phyloP scores from a whole-genome alignment of 108 stramenopile species.

The Pseudonitzschia multistriata region DNA sequence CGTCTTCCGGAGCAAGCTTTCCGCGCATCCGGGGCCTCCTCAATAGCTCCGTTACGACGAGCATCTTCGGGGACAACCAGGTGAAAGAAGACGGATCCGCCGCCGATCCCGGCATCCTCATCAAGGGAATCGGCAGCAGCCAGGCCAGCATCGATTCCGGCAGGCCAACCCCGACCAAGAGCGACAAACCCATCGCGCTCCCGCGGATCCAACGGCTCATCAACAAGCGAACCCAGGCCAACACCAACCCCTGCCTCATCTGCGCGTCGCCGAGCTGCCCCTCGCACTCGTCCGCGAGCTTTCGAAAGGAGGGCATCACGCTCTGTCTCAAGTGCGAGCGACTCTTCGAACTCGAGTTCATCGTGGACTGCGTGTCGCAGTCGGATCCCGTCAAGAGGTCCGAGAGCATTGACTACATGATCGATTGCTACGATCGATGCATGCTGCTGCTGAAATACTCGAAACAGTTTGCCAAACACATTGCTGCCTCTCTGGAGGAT shows the following conservation, averaged over 20 bases:
- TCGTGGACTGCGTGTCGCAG: slow-evolving; percentile 49
- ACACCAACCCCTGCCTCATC: slow-evolving; percentile 36
- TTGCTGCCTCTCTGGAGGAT: slow-evolving; percentile 44
- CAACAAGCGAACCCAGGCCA: slow-evolving; percentile 23
- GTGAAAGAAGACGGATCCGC: neutral
- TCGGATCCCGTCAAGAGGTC: slow-evolving; percentile 24
- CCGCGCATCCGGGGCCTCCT: slow-evolving; percentile 11
- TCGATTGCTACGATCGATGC: slow-evolving; percentile 71
- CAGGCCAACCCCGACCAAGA: neutral
- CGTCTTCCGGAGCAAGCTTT: slow-evolving; percentile 11
- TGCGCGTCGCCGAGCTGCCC: slow-evolving; percentile 42
- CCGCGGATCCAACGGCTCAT: slow-evolving; percentile 49
- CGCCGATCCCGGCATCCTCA: slow-evolving; percentile 5
- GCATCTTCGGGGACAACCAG: slow-evolving; percentile 10
- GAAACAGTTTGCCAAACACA: slow-evolving; percentile 53
- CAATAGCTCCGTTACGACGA: slow-evolving; percentile 1
- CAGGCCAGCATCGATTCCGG: neutral
- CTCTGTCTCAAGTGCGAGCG: slow-evolving; percentile 55
- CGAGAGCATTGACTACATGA: slow-evolving; percentile 53
- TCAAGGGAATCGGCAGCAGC: neutral
- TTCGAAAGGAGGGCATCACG: slow-evolving; percentile 37
- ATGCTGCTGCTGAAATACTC: slow-evolving; percentile 55
- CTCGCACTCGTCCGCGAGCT: slow-evolving; percentile 26
- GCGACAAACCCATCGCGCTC: slow-evolving; percentile 22
- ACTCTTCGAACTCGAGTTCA: slow-evolving; percentile 66